Evolutionary conservation across 2,329 filamentous ascomycete species (phyloP), one percentile per base, ranked within the genome.

Genomic region (Stagonosporopsis vannaccii): DNA sequence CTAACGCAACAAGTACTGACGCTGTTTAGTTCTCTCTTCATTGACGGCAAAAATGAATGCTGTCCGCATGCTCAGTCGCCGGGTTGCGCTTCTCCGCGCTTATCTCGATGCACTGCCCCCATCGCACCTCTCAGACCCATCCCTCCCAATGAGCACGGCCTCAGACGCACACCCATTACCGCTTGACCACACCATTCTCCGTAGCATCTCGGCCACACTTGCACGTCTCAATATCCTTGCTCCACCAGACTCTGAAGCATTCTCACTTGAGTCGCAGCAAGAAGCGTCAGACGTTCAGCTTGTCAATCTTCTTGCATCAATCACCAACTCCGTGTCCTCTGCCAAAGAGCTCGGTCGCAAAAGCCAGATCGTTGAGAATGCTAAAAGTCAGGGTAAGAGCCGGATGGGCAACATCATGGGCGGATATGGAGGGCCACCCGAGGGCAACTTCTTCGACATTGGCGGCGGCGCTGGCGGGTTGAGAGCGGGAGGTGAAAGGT

Each of bases 11-110:
- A 19, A 12, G 36, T 23, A 17, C 63, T 63, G 61, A 61, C 26
- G 36, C 19, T 13, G 2, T 26, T 6, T 54, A 85, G 83, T 88
- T 40, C 82, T 89, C 49, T 82, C 86, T 22, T 85, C 81, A 15
- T 85, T 99, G 20, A 95, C 89, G 25, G 90, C 92, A 58, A 97
- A 96, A 69, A 85, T 90, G 60, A 98, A 97, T 76, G 93, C 95
- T 23, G 89, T 97, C 70, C 94, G 92, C 78, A 97, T 97, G 87
- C 86, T 99, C 25, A 88, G 94, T 75, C 60, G 82, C 74, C 72
- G 83, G 75, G 71, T 85, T 61, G 68, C 81, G 65, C 78, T 87
- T 71, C 72, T 87, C 69, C 76, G 85, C 60, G 53, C 83, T 73
- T 98, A 97, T 73, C 86, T 99, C 42, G 81, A 88, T 60, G 84